Evolutionary conservation across 2,329 filamentous ascomycete species (phyloP), one percentile per base, ranked within the genome.

Genomic region (Ophiostoma piceae): DNA sequence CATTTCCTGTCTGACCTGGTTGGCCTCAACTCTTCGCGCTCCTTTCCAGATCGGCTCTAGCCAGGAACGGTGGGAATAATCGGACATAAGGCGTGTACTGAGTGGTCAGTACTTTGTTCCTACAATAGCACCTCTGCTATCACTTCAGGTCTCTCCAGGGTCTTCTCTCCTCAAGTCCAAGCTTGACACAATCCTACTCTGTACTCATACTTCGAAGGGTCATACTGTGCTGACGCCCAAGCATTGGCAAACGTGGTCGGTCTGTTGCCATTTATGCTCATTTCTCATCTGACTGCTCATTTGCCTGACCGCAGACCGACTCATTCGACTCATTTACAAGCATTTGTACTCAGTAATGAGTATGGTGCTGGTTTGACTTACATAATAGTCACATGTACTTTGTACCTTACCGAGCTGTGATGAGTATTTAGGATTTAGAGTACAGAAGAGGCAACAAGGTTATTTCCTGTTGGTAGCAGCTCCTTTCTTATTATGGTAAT

Each of bases 31-130:
- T 16, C 51, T 57, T 57, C 51, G 51, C 51, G n/a, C 22, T 57
- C 51, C 51, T 57, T 57, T 57, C 51, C 51, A 57, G 9, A 57
- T 57, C 51, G 51, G 51, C 51, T 26, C 51, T 57, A 57, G 51
- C 26, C 51, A 57, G 51, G 51, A 57, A 57, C 51, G n/a, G 9
- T 22, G 51, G 16, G 51, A 57, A 22, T 26, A 57, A 57, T 22
- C 51, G n/a, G 51, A 4, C 51, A 57, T 57, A 57, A 26, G 41
- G 41, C 41, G 41, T 43, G 14, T 43, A 43, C n/a, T n/a, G n/a
- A n/a, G n/a, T n/a, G n/a, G 41, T 29, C 26, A 43, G 37, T 39
- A 39, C 37, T 39, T 2, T 11, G 1, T 8, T 39, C 11, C 8
- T 39, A 39, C 47, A 54, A 4, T n/a, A 26, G n/a, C n/a, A 26